These are phyloP conservation scores for Agrocybe chaxingu DNA, from an alignment of 768 basidiomycete species.

Conservation along the genomic window DNA sequence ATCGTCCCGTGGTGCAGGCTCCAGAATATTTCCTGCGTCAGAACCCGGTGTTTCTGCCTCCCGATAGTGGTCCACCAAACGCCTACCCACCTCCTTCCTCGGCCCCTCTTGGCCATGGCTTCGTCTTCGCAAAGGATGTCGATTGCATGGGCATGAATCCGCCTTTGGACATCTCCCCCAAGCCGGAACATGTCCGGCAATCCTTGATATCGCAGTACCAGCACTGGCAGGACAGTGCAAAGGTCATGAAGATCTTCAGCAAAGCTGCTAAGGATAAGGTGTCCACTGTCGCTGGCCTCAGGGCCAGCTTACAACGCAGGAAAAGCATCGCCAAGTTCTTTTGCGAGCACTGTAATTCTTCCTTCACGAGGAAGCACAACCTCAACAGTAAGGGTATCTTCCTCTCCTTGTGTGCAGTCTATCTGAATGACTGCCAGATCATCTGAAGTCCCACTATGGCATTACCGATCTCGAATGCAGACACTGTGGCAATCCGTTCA, in stretches of 20 bases:
- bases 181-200: not conserved
- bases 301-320: slow-evolving; percentile 16
- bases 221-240: not conserved
- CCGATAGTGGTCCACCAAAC: too few relatives aligned
- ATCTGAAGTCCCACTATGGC: slow-evolving; percentile 16
- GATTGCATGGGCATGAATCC: too few relatives aligned
- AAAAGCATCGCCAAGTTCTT: slow-evolving; percentile 17
- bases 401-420: not conserved
- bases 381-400: slow-evolving; percentile 19
- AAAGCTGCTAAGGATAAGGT: slow-evolving; percentile 13
- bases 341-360: slow-evolving; percentile 19
- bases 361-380: slow-evolving; percentile 25
- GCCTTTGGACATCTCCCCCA: not conserved
- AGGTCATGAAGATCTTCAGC: slow-evolving; percentile 4
- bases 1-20: too few relatives aligned
- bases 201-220: not conserved
- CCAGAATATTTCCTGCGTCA: too few relatives aligned
- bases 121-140: too few relatives aligned
- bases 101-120: too few relatives aligned
- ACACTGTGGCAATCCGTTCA: slow-evolving; percentile 11
- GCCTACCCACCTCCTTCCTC: too few relatives aligned
- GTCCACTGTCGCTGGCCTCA: slow-evolving; percentile 13
- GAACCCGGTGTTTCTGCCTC: too few relatives aligned
- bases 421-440: slow-evolving; percentile 11
- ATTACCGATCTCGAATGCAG: slow-evolving; percentile 15